Evolutionary conservation across 163 green algal genomes (phyloP).

Genomic region (Picocystis sp.): DNA sequence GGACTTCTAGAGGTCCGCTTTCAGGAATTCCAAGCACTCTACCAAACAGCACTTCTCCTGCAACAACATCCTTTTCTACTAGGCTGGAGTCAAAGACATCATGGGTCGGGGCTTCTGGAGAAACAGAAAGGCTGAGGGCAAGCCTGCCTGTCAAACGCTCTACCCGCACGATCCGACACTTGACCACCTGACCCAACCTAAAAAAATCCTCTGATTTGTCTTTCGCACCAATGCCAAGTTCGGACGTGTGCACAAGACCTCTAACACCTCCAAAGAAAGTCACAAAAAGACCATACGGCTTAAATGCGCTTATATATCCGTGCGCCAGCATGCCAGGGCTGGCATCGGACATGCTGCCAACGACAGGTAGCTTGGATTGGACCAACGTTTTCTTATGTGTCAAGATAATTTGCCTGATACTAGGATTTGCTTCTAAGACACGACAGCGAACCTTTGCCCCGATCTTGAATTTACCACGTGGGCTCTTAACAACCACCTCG

Average conservation of each 20-base stretch:
- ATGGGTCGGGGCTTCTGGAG: background rate
- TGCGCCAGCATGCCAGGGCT: constrained; percentile 41
- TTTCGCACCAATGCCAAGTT: constrained; percentile 45
- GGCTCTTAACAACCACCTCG: constrained; percentile 24
- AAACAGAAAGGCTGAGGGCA: constrained; percentile 21
- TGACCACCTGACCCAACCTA: constrained; percentile 41
- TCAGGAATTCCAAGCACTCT: too few relatives aligned
- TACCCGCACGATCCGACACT: constrained; percentile 36
- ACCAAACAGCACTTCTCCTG: too few relatives aligned
- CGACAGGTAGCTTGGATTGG: constrained; percentile 43
- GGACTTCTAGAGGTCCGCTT: too few relatives aligned
- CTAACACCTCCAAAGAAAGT: constrained; percentile 57
- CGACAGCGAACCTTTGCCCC: constrained; percentile 32
- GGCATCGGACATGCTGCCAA: constrained; percentile 36
- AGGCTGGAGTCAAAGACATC: background rate
- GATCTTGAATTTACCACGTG: constrained; percentile 35
- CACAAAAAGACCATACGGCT: constrained; percentile 69
- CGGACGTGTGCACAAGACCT: constrained; percentile 37
- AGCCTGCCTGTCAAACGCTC: constrained; percentile 26
- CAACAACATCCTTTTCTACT: background rate
- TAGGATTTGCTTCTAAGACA: constrained; percentile 47
- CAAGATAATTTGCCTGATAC: constrained; percentile 25
- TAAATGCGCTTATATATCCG: constrained; percentile 61
- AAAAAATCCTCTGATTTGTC: constrained; percentile 38
- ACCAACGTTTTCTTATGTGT: constrained; percentile 63